These are phyloP conservation scores for Diddensiella transvaalensis DNA, from an alignment of 805 yeast species.

Conservation along the genomic window DNA sequence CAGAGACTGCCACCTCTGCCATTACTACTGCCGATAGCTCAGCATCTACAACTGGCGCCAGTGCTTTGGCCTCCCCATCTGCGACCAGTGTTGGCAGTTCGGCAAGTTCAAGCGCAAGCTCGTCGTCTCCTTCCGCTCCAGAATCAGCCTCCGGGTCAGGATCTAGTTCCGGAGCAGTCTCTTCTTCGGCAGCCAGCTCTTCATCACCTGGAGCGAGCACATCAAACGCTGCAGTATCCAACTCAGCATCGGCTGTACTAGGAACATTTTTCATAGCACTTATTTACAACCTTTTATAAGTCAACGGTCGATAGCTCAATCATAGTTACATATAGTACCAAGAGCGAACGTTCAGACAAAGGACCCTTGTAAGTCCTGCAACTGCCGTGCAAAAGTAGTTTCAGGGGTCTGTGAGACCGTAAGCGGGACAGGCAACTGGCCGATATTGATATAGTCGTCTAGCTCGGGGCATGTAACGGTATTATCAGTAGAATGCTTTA, in stretches of 20 bases:
- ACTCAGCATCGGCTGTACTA: not conserved
- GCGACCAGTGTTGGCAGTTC: not conserved
- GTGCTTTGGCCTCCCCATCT: not conserved
- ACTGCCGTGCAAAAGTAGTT: not conserved
- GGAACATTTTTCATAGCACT: not conserved
- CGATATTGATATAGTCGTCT: not conserved
- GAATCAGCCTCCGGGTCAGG: not conserved
- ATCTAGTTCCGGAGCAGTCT: not conserved
- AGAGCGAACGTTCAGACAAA: no score
- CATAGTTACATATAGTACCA: no score
- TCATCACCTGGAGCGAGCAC: not conserved
- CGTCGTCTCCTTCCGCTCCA: not conserved
- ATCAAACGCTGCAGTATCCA: not conserved
- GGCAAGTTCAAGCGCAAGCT: not conserved
- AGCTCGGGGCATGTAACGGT: conserved; percentile 1
- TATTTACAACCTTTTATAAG: not conserved
- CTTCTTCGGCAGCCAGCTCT: not conserved
- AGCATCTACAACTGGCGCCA: not conserved
- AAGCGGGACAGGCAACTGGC: not conserved
- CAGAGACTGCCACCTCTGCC: not conserved
- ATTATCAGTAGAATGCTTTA: not conserved
- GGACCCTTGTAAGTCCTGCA: not conserved
- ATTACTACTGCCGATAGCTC: not conserved
- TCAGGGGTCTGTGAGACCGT: not conserved
- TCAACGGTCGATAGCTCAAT: not conserved